These are phyloP conservation scores for Aspergillus intermedius DNA, from an alignment of 2,329 filamentous ascomycete genomes.

Conservation along the genomic window DNA sequence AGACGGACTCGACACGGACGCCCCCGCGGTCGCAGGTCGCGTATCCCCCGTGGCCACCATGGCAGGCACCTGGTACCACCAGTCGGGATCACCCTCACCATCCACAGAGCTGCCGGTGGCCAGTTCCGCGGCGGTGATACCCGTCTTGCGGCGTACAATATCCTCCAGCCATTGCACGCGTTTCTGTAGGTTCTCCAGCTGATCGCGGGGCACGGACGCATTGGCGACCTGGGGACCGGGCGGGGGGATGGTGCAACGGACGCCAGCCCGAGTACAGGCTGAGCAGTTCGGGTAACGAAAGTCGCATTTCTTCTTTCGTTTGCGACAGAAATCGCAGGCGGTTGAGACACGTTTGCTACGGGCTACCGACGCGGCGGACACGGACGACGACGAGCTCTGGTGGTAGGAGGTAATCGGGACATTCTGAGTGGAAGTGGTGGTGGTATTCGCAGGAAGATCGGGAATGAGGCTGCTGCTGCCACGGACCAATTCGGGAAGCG, in stretches of 20 bases:
- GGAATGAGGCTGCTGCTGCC: not conserved
- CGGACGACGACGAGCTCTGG: not conserved
- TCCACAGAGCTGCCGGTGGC: constrained; percentile 28
- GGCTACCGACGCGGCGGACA: constrained; percentile 4
- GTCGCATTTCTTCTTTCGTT: constrained; percentile 37
- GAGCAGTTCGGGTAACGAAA: constrained; percentile 37
- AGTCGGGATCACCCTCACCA: constrained; percentile 28
- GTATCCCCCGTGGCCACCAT: constrained; percentile 25
- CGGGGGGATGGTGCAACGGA: constrained; percentile 34
- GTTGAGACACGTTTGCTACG: constrained; percentile 34
- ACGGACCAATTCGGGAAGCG: not conserved
- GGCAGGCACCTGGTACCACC: constrained; percentile 34
- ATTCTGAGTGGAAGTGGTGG: not conserved
- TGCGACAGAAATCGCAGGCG: constrained; percentile 36
- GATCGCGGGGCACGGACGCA: constrained; percentile 33
- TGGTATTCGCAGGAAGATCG: constrained; percentile 1
- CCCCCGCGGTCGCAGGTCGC: constrained; percentile 14
- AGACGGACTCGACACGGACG: constrained; percentile 9
- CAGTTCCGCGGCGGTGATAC: constrained; percentile 26
- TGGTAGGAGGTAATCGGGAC: not conserved
- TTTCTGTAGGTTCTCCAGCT: constrained; percentile 35
- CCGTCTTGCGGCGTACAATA: constrained; percentile 29
- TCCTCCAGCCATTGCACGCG: constrained; percentile 35
- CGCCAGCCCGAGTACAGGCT: constrained; percentile 34
- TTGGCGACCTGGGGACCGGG: constrained; percentile 32